Evolutionary conservation across 257 asterid species (phyloP), one percentile per base, ranked within the genome.

Genomic region (Marsdenia floribunda): DNA sequence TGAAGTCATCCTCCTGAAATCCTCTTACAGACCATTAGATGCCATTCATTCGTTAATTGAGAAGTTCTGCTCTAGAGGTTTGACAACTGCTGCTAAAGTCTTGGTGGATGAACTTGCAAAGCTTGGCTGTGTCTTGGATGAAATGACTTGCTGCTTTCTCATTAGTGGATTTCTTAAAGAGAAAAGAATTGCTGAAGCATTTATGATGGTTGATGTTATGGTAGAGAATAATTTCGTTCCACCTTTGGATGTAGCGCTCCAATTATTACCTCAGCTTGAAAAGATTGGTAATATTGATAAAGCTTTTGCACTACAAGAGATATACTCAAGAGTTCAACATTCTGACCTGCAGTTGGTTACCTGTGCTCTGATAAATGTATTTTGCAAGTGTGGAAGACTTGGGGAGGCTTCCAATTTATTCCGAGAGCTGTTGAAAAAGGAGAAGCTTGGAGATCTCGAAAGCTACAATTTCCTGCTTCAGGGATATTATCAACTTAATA

Each of bases 181-280:
- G 86, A 86, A 82, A 77, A 88, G 71, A 74, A 81, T 86, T 73
- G 2, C 64, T 10, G 89, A 90, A 83, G 93, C 97, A 67, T 82
- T 75, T 75, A 21, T 33, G 22, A 35, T 87, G 29, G 35, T 84
- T 55, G 90, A 85, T 73, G 75, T n/a, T 71, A 85, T 93, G 87
- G 75, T 90, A 54, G 78, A 80, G 55, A 75, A 73, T 80, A 75
- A 86, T 67, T 53, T 89, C 50, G 79, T 78, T 58, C 96, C 82
- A 18, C 77, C 88, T 54, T 24, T 83, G 66, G 89, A 83, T 54
- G 87, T 77, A n/a, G 77, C 77, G 22, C 40, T 78, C 63, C 84
- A 52, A 79, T 79, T 93, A 70, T 85, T 90, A 70, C 82, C 88
- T 78, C 84, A 67, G 37, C 80, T 93, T 29, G 87, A 91, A 78